A percentile compares a stretch with the other conserved stretches of the same genome.
These are phyloP conservation scores for Cutaneotrichosporon daszewskae DNA, from an alignment of 1,284 basidiomycete genomes.

Conservation along the genomic window DNA sequence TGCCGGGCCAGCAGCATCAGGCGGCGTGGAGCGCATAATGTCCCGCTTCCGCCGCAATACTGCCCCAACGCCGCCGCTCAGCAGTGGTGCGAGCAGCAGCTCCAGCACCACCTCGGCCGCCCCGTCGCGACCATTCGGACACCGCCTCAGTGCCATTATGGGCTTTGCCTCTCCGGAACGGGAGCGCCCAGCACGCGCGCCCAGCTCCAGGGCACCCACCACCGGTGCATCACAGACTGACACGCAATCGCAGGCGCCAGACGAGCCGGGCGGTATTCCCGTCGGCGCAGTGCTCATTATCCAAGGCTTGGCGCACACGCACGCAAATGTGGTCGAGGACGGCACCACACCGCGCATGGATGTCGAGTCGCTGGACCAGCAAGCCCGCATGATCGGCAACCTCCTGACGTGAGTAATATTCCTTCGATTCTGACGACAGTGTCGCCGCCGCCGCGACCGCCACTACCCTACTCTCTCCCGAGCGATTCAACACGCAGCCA, in stretches of 20 bases:
- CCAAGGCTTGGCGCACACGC: slow-evolving; percentile 45
- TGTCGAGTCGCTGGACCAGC: slow-evolving; percentile 30
- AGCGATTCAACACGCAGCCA: slow-evolving; percentile 13
- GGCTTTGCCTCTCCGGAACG: slow-evolving; percentile 11
- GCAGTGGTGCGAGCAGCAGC: background rate
- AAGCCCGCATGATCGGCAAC: slow-evolving; percentile 44
- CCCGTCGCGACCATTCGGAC: slow-evolving; percentile 3
- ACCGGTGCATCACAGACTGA: slow-evolving; percentile 6
- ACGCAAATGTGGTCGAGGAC: slow-evolving; percentile 13
- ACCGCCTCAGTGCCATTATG: slow-evolving; percentile 21
- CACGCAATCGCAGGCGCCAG: slow-evolving; percentile 7
- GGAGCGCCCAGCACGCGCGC: too few species aligned
- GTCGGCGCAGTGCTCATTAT: slow-evolving; percentile 45
- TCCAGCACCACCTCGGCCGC: background rate
- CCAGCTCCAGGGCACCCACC: background rate
- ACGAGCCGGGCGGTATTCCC: slow-evolving; percentile 13
- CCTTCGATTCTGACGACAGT: slow-evolving; percentile 15
- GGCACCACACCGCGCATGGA: slow-evolving; percentile 6
- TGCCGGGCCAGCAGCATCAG: slow-evolving; percentile 6
- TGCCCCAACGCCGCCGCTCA: background rate
- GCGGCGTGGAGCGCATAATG: slow-evolving; percentile 22
- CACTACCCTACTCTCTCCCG: slow-evolving; percentile 34
- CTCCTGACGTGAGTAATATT: slow-evolving; percentile 39
- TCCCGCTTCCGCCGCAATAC: slow-evolving; percentile 17
- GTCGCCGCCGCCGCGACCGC: slow-evolving; percentile 45